Percentiles rank a stretch among this genome's conserved stretches.
These are phyloP conservation scores for Hemileccinum rubropunctum DNA, from an alignment of 768 basidiomycete species.

Conservation along the genomic window DNA sequence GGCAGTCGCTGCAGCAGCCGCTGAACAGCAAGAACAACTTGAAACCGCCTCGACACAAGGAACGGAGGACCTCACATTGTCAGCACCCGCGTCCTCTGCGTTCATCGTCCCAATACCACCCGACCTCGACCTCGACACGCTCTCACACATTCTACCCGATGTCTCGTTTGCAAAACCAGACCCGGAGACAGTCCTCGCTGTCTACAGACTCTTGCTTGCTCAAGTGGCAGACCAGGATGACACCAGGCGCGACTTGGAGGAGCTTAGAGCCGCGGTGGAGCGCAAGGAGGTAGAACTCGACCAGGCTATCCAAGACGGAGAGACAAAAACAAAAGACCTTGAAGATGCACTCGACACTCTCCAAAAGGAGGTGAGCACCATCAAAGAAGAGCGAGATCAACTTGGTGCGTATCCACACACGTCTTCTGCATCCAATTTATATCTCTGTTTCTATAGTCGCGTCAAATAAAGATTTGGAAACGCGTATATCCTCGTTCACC, in stretches of 20 bases:
- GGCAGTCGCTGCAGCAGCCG: slow-evolving; percentile 39
- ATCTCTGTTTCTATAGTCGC: slow-evolving; percentile 34
- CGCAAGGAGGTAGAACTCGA: slow-evolving; percentile 82
- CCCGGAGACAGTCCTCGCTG: slow-evolving; percentile 53
- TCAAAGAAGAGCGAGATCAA: slow-evolving; percentile 63
- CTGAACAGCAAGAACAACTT: slow-evolving; percentile 33
- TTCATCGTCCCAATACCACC: slow-evolving; percentile 50
- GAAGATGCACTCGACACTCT: slow-evolving; percentile 50
- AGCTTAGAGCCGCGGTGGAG: slow-evolving; percentile 61
- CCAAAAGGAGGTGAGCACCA: slow-evolving; percentile 52
- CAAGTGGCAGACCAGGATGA: slow-evolving; percentile 56
- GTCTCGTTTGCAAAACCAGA: slow-evolving; percentile 53
- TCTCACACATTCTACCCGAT: slow-evolving; percentile 62
- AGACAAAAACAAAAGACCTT: slow-evolving; percentile 55
- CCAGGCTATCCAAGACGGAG: slow-evolving; percentile 78
- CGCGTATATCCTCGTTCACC: slow-evolving; percentile 54
- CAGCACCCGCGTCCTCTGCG: slow-evolving; percentile 21
- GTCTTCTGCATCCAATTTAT: not conserved
- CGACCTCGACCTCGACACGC: slow-evolving; percentile 62
- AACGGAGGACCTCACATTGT: slow-evolving; percentile 35
- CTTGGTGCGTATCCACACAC: slow-evolving; percentile 49
- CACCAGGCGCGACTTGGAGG: slow-evolving; percentile 64
- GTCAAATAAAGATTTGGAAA: slow-evolving; percentile 47
- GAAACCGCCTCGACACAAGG: slow-evolving; percentile 33
- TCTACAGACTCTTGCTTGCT: slow-evolving; percentile 61